A percentile compares a stretch with the other conserved stretches of the same genome.
phyloP scores from a whole-genome alignment of 345 rosid species.

The Linum tenue region DNA sequence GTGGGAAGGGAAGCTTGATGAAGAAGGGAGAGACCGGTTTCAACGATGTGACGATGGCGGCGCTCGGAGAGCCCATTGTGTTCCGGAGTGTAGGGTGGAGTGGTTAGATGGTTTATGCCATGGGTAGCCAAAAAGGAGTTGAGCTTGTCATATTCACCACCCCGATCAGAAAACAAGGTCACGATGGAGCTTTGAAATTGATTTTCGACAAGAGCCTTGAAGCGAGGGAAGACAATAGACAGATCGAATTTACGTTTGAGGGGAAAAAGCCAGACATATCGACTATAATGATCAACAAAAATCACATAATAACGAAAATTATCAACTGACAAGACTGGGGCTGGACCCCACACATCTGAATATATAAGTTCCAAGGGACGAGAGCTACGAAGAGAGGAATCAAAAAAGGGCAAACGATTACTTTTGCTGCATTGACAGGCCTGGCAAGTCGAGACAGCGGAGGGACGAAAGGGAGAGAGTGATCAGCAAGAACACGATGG shows the following conservation, averaged over 20 bases:
- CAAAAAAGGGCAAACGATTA: background rate
- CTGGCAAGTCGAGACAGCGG: background rate
- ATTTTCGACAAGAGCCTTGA: background rate
- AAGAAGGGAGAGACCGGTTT: slow-evolving; percentile 1
- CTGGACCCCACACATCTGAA: slow-evolving; percentile 4
- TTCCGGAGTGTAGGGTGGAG: background rate
- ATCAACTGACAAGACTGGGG: slow-evolving; percentile 1
- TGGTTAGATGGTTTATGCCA: background rate
- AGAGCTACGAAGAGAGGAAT: background rate
- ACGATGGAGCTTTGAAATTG: background rate
- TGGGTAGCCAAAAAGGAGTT: background rate
- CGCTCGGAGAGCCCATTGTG: background rate
- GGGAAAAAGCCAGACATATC: slow-evolving; percentile 6
- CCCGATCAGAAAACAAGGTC: background rate
- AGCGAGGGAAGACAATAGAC: background rate
- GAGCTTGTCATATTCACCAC: background rate
- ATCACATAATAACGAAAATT: slow-evolving; percentile 2
- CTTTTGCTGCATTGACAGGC: background rate
- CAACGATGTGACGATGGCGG: background rate
- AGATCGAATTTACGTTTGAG: background rate
- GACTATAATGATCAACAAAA: slow-evolving; percentile 3
- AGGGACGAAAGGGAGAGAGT: background rate
- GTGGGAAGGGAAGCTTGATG: background rate
- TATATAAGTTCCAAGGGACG: background rate
- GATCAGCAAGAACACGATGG: background rate